Evolutionary conservation across 768 basidiomycete species (phyloP).

Genomic region (Auriculariales sp.): DNA sequence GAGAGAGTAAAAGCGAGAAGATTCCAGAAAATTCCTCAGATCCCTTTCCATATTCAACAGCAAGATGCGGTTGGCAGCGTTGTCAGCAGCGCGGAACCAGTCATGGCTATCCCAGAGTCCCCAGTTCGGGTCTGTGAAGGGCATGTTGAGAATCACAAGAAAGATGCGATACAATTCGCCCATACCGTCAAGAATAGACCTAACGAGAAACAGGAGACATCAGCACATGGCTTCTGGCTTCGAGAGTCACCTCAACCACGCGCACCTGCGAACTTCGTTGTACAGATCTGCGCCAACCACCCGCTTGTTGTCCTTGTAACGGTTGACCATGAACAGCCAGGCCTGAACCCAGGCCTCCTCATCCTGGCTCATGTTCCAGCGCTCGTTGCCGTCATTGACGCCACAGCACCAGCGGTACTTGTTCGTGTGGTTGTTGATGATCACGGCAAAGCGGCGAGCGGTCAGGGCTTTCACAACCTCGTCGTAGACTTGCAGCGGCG

Average conservation of each 20-base stretch:
- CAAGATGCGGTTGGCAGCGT: constrained; percentile 3
- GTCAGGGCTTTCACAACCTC: constrained; percentile 4
- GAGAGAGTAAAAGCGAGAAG: too few relatives aligned
- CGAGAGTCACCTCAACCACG: too few relatives aligned
- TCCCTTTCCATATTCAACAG: too few relatives aligned
- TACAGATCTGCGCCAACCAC: constrained; percentile 7
- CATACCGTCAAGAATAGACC: too few relatives aligned
- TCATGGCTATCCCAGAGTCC: neutral
- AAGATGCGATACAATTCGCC: too few relatives aligned
- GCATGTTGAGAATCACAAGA: too few relatives aligned
- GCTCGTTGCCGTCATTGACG: constrained; percentile 5
- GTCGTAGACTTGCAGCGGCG: constrained; percentile 5
- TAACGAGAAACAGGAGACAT: too few relatives aligned
- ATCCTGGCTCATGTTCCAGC: constrained; percentile 7
- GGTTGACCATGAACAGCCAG: constrained; percentile 5
- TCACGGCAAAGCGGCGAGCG: constrained; percentile 4
- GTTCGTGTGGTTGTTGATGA: constrained; percentile 6
- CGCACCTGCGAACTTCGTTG: constrained; percentile 7
- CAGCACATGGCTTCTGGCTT: too few relatives aligned
- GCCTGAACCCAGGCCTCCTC: constrained; percentile 2
- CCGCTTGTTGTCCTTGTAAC: constrained; percentile 6
- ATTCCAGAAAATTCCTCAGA: too few relatives aligned
- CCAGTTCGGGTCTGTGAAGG: constrained; percentile 5
- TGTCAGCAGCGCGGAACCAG: constrained; percentile 4
- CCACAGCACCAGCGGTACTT: constrained; percentile 6